Conservation (phyloP, 75 land plant species). For the Pinus tabuliformis region DNA sequence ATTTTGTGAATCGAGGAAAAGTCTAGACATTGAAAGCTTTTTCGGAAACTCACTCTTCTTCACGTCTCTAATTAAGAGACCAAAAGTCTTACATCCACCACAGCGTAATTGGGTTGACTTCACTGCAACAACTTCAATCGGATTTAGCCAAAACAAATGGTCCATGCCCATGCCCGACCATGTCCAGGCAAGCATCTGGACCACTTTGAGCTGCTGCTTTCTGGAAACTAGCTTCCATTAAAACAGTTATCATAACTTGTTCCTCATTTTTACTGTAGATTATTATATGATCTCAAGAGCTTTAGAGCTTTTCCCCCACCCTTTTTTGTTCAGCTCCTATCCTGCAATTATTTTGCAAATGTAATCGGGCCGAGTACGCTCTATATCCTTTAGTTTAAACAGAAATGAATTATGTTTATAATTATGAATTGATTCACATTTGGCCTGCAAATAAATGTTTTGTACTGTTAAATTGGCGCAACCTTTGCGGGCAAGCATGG, state of each 20-base stretch:
- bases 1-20: conserved; percentile 4
- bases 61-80: too few species aligned
- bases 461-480: not conserved
- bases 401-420: too few species aligned
- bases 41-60: too few species aligned
- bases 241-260: not conserved
- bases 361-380: not conserved
- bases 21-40: too few species aligned
- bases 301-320: not conserved
- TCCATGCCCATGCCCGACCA: too few species aligned
- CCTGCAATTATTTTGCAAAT: not conserved
- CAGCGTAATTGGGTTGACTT: too few species aligned
- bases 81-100: too few species aligned
- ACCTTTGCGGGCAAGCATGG: not conserved
- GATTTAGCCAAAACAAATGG: not conserved
- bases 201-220: not conserved
- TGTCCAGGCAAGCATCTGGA: conserved; percentile 2
- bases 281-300: not conserved
- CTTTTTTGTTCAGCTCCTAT: not conserved
- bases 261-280: conserved; percentile 5
- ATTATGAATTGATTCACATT: not conserved
- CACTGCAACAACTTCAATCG: too few species aligned
- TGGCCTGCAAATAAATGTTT: not conserved
- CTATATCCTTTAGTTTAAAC: not conserved
- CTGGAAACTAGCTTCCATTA: not conserved